Conservation (phyloP, 352 stramenopile genomes). For the Pythium grandisporangium region DNA sequence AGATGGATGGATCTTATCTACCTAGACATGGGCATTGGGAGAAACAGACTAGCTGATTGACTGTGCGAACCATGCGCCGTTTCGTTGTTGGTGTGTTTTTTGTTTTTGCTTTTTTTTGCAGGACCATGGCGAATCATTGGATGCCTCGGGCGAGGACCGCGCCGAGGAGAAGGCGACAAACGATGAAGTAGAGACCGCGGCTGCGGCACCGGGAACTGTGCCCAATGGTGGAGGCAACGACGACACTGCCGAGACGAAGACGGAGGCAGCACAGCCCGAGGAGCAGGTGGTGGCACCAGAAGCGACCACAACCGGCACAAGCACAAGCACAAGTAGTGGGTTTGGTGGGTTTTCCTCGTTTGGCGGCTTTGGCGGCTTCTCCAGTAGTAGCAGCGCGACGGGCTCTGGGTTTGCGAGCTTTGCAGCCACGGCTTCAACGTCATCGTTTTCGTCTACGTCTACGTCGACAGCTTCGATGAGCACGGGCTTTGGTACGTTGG, state of each 20-base stretch:
- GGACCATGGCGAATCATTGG: constrained; percentile 9
- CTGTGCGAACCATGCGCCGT: no score
- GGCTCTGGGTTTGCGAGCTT: constrained; percentile 49
- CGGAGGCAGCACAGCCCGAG: background rate
- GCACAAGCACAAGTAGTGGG: no score
- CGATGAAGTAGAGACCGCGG: background rate
- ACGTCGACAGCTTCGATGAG: constrained; percentile 11
- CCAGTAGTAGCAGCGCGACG: constrained; percentile 34
- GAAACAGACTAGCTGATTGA: no score
- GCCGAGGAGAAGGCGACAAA: background rate
- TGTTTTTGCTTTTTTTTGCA: no score
- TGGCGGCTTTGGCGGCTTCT: constrained; percentile 49
- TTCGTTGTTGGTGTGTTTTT: background rate
- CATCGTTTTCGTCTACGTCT: constrained; percentile 8
- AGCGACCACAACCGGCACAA: no score
- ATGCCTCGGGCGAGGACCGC: constrained; percentile 1
- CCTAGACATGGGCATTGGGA: no score
- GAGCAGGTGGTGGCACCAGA: background rate
- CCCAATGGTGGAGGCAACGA: no score
- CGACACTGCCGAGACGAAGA: constrained; percentile 4
- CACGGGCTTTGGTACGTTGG: constrained; percentile 25
- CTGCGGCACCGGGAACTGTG: no score
- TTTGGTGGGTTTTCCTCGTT: constrained; percentile 47
- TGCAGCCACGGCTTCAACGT: constrained; percentile 9
- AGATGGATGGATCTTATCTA: constrained; percentile 1